Evolutionary conservation across 2,329 filamentous ascomycete genomes (phyloP).

Genomic region (Aspergillus tanneri): DNA sequence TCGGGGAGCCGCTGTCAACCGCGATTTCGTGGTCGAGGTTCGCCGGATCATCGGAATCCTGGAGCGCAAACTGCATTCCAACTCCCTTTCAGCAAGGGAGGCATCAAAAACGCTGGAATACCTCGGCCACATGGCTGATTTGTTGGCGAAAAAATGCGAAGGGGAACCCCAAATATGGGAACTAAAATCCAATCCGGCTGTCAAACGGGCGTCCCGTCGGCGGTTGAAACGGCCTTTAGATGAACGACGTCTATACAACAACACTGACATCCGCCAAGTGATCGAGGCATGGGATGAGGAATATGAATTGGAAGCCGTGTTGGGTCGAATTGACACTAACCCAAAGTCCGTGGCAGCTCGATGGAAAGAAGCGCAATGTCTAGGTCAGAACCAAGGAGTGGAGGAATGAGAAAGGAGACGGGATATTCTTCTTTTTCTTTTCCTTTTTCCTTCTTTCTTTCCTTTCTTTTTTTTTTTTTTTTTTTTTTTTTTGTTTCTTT

Average conservation of each 20-base stretch:
- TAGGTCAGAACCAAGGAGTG: background rate
- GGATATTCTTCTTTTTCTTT: background rate
- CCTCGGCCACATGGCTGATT: conserved; percentile 19
- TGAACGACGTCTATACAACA: conserved; percentile 13
- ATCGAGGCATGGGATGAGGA: conserved; percentile 31
- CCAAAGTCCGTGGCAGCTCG: conserved; percentile 12
- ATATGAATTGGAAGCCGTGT: conserved; percentile 27
- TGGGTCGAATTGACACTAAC: conserved; percentile 19
- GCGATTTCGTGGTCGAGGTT: conserved; percentile 36
- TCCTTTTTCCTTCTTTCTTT: background rate
- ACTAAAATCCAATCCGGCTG: conserved; percentile 9
- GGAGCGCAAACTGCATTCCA: conserved; percentile 10
- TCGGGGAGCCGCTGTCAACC: conserved; percentile 31
- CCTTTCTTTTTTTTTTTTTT: background rate
- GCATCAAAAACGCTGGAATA: conserved; percentile 17
- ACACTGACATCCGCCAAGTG: conserved; percentile 12
- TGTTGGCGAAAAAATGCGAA: conserved; percentile 25
- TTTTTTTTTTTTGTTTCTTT: background rate
- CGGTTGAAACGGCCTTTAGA: conserved; percentile 14
- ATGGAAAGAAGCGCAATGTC: conserved; percentile 18
- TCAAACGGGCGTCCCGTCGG: conserved; percentile 17
- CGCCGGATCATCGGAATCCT: conserved; percentile 26
- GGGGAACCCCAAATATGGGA: conserved; percentile 21
- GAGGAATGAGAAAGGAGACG: background rate
- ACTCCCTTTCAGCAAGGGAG: conserved; percentile 2